A percentile compares a stretch with the other conserved stretches of the same genome.
Evolutionary conservation across 129 eudicot species (phyloP).

Genomic region (Helianthus tuberosus): DNA sequence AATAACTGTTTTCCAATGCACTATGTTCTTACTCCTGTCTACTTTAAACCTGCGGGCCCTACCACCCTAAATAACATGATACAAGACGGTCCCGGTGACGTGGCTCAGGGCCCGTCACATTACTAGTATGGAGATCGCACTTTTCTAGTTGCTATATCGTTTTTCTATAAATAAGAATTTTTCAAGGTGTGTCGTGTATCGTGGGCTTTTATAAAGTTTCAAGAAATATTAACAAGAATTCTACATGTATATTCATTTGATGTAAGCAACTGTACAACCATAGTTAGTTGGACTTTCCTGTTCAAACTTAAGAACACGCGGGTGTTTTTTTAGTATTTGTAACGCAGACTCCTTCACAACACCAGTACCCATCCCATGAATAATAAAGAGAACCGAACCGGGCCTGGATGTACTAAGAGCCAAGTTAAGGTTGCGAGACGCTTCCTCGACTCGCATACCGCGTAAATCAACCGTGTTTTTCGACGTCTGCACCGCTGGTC

Average conservation of each 20-base stretch:
- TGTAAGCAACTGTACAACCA: constrained; percentile 92
- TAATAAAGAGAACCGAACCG: constrained; percentile 68
- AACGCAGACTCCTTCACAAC: constrained; percentile 62
- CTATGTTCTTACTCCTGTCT: constrained; percentile 9
- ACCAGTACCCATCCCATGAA: constrained; percentile 95
- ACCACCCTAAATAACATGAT: background rate
- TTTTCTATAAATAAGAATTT: constrained; percentile 12
- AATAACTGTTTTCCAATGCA: constrained; percentile 2
- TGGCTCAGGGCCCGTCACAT: constrained; percentile 17
- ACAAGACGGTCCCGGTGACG: background rate
- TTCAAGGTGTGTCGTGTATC: background rate
- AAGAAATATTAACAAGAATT: background rate
- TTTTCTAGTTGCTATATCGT: constrained; percentile 5
- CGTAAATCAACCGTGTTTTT: constrained; percentile 82
- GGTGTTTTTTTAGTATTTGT: constrained; percentile 62
- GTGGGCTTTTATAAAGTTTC: background rate
- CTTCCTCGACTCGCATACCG: constrained; percentile 88
- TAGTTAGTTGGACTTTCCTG: constrained; percentile 85
- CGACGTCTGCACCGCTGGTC: constrained; percentile 70
- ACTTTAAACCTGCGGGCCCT: background rate
- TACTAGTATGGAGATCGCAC: constrained; percentile 19
- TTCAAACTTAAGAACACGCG: constrained; percentile 80
- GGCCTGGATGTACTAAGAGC: constrained; percentile 61
- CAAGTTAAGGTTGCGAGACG: constrained; percentile 56
- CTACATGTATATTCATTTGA: constrained; percentile 49